A percentile compares a stretch with the other conserved stretches of the same genome.
Conservation (phyloP, 2,329 filamentous ascomycete genomes). For the Xylaria sp. region DNA sequence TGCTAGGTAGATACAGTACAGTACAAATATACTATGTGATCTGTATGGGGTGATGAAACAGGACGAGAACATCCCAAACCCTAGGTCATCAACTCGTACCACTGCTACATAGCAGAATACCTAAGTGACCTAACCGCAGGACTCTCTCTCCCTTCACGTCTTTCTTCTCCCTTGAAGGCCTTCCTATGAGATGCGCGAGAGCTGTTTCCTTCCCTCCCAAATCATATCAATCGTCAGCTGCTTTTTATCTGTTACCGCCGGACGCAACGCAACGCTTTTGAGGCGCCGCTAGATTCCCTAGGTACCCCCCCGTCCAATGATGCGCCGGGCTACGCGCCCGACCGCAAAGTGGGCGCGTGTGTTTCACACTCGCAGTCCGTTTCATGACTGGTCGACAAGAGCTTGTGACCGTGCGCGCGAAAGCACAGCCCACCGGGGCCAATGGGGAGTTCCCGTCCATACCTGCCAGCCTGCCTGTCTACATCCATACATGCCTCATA, state of each 20-base stretch:
- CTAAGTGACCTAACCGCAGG: too few relatives aligned
- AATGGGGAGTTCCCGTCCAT: too few relatives aligned
- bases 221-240: not conserved
- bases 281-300: conserved; percentile 11
- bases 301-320: conserved; percentile 24
- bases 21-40: too few relatives aligned
- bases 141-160: too few relatives aligned
- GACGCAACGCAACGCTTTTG: conserved; percentile 2
- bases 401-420: conserved; percentile 14
- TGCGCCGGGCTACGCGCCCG: conserved; percentile 34
- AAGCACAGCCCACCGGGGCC: not conserved
- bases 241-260: conserved; percentile 6
- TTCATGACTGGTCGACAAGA: conserved; percentile 33
- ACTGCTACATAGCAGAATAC: not conserved
- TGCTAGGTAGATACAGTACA: too few relatives aligned
- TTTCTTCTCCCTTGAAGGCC: too few relatives aligned
- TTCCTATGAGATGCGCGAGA: too few relatives aligned
- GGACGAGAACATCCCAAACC: conserved; percentile 1
- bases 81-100: not conserved
- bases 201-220: too few relatives aligned
- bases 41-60: conserved; percentile 3
- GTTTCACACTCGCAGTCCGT: conserved; percentile 37
- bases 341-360: conserved; percentile 31
- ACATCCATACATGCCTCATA: too few relatives aligned
- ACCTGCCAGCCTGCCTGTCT: too few relatives aligned